Conservation (phyloP, 306 rosid species). For the Glycine latifolia region DNA sequence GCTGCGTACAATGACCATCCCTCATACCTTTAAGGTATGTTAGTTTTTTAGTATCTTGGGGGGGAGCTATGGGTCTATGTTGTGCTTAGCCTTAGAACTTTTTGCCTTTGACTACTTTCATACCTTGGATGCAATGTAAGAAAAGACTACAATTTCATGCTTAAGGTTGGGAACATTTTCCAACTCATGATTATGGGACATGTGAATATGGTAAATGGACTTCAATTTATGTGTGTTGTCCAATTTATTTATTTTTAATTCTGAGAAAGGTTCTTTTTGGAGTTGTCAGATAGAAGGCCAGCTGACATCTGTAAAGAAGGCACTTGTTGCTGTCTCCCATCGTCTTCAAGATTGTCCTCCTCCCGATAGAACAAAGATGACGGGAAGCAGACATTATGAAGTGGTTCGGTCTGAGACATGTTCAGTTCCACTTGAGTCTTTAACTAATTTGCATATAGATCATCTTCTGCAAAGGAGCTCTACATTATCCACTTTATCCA, state of each 20-base stretch:
- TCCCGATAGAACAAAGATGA: constrained; percentile 62
- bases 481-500: constrained; percentile 50
- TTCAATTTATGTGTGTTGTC: constrained; percentile 37
- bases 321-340: constrained; percentile 80
- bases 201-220: not conserved
- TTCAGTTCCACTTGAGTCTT: constrained; percentile 43
- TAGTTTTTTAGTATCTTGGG: too few species aligned
- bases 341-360: constrained; percentile 73
- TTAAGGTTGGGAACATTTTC: constrained; percentile 29
- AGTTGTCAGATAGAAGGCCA: constrained; percentile 81
- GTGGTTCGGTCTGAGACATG: constrained; percentile 50
- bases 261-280: too few species aligned
- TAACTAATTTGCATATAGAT: constrained; percentile 59
- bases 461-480: constrained; percentile 56
- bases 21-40: too few species aligned
- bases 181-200: not conserved
- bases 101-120: not conserved
- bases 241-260: too few species aligned
- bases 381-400: constrained; percentile 67
- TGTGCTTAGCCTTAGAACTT: not conserved
- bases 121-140: constrained; percentile 11
- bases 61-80: too few species aligned
- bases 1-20: too few species aligned
- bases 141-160: constrained; percentile 1
- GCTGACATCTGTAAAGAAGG: constrained; percentile 75